Conservation (phyloP, 2,329 filamentous ascomycete species). For the Fusarium sp. region DNA sequence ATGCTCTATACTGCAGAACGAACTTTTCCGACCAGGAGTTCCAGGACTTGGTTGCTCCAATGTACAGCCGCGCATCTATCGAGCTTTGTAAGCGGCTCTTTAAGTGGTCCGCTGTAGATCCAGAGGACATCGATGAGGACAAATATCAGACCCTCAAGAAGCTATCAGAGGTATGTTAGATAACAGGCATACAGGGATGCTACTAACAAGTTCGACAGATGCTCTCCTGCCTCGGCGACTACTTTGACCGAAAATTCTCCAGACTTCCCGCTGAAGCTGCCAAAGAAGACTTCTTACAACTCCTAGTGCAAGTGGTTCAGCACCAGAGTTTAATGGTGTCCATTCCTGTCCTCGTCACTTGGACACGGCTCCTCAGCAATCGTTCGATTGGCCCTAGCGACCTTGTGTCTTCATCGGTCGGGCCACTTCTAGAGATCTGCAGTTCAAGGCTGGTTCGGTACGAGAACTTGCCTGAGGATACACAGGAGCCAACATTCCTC, state of each 20-base stretch:
- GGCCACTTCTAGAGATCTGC: slow-evolving; percentile 85
- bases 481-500: slow-evolving; percentile 82
- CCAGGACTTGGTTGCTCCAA: slow-evolving; percentile 81
- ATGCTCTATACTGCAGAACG: slow-evolving; percentile 83
- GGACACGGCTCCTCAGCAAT: slow-evolving; percentile 86
- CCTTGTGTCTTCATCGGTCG: slow-evolving; percentile 75
- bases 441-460: slow-evolving; percentile 89
- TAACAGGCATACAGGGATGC: background rate
- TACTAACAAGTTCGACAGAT: slow-evolving; percentile 67
- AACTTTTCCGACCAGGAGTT: slow-evolving; percentile 86
- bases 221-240: slow-evolving; percentile 87
- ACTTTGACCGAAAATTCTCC: slow-evolving; percentile 83
- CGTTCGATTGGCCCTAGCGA: slow-evolving; percentile 77
- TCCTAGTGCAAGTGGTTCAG: slow-evolving; percentile 84
- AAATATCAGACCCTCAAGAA: slow-evolving; percentile 96
- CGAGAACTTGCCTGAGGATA: slow-evolving; percentile 87
- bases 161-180: slow-evolving; percentile 82
- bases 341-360: slow-evolving; percentile 91
- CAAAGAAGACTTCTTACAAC: slow-evolving; percentile 81
- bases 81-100: slow-evolving; percentile 81
- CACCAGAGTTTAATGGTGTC: slow-evolving; percentile 93
- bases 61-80: slow-evolving; percentile 82
- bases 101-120: slow-evolving; percentile 84
- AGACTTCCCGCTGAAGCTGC: slow-evolving; percentile 76
- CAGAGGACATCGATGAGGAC: slow-evolving; percentile 88